Evolutionary conservation across 306 rosid species (phyloP).

Genomic region (Boehmeria nivea): DNA sequence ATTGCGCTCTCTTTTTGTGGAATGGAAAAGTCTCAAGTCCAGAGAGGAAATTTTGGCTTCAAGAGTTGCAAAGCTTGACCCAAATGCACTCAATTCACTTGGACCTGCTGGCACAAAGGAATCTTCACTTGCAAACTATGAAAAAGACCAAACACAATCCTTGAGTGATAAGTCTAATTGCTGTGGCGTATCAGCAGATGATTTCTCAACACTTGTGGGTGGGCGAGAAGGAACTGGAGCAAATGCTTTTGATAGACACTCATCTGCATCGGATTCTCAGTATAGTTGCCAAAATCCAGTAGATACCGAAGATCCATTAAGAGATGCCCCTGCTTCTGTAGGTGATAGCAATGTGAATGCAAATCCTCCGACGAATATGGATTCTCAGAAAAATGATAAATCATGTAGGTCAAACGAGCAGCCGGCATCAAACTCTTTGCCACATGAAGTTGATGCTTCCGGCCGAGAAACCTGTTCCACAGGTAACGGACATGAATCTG

Average conservation of each 20-base stretch:
- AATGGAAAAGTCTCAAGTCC: constrained; percentile 80
- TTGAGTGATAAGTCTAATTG: constrained; percentile 34
- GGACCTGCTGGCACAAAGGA: constrained; percentile 55
- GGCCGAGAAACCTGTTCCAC: constrained; percentile 33
- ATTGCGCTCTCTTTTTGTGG: constrained; percentile 58
- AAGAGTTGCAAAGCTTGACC: constrained; percentile 60
- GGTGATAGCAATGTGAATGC: constrained; percentile 15
- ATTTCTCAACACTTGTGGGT: too few species aligned
- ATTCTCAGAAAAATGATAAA: constrained; percentile 25
- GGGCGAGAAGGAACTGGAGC: constrained; percentile 41
- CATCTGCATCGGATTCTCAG: constrained; percentile 49
- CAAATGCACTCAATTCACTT: constrained; percentile 22
- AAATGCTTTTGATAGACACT: constrained; percentile 41
- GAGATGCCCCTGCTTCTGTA: constrained; percentile 27
- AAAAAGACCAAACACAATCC: constrained; percentile 34
- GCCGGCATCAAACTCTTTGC: constrained; percentile 35
- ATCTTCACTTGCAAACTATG: constrained; percentile 34
- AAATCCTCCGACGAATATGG: constrained; percentile 18
- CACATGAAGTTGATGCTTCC: constrained; percentile 50
- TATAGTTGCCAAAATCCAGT: constrained; percentile 43
- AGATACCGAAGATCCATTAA: constrained; percentile 33
- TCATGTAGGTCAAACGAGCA: constrained; percentile 26
- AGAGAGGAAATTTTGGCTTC: constrained; percentile 75
- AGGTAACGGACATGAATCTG: constrained; percentile 39
- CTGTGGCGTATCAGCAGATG: constrained; percentile 34